Evolutionary conservation across 331 rosid species (phyloP).

Genomic region (Malus hybrid): DNA sequence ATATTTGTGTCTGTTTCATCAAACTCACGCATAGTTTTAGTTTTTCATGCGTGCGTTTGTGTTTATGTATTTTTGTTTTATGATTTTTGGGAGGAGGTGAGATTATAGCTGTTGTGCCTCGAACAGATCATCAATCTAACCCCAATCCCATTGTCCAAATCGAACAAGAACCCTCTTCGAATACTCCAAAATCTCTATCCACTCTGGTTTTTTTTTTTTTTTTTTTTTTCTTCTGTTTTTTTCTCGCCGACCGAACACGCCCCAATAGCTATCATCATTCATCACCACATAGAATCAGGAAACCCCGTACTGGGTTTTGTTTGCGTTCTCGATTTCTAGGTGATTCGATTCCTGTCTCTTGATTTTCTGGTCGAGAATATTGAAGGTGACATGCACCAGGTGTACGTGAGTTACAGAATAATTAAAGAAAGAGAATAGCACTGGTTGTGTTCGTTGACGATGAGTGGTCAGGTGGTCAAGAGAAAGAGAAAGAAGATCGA

Average conservation of each 20-base stretch:
- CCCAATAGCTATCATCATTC: neutral
- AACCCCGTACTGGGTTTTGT: neutral
- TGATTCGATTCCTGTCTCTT: neutral
- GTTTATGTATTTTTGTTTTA: neutral
- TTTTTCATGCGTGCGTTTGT: neutral
- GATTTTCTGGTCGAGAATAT: slow-evolving; percentile 10
- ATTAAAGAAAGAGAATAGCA: too few species aligned
- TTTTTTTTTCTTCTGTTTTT: neutral
- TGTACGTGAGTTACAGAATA: slow-evolving; percentile 23
- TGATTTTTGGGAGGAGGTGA: neutral
- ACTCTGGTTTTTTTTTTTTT: neutral
- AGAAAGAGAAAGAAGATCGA: slow-evolving; percentile 12
- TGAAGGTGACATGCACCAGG: slow-evolving; percentile 52
- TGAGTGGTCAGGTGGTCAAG: neutral
- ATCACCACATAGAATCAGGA: neutral
- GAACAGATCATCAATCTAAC: slow-evolving; percentile 15
- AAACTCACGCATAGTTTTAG: neutral
- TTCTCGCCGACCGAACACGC: slow-evolving; percentile 10
- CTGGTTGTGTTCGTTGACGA: neutral
- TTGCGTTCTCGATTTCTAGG: slow-evolving; percentile 8
- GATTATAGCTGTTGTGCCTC: slow-evolving; percentile 11
- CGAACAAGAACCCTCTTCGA: slow-evolving; percentile 33
- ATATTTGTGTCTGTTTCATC: neutral
- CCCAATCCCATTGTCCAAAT: slow-evolving; percentile 29
- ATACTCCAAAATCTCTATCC: slow-evolving; percentile 14